These are phyloP conservation scores for Candida sanyiensis DNA, from an alignment of 805 yeast genomes.

Conservation along the genomic window DNA sequence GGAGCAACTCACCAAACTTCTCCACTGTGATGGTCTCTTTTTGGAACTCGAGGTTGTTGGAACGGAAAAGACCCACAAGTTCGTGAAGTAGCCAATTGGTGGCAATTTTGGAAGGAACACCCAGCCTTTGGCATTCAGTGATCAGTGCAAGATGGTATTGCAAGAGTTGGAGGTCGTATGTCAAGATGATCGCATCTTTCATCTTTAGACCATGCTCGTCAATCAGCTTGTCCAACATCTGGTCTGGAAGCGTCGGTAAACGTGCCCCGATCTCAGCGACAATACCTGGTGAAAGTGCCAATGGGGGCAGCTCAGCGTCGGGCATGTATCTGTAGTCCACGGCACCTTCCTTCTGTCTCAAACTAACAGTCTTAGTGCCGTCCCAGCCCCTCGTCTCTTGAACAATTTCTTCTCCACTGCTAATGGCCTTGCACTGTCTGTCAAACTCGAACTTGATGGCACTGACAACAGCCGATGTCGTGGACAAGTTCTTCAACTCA, in stretches of 20 bases:
- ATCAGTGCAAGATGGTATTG: slow-evolving; percentile 47
- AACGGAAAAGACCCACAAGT: slow-evolving; percentile 61
- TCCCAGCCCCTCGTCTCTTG: slow-evolving; percentile 91
- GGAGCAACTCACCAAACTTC: slow-evolving; percentile 50
- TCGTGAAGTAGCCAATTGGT: slow-evolving; percentile 85
- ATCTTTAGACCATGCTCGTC: slow-evolving; percentile 44
- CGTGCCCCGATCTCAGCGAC: slow-evolving; percentile 33
- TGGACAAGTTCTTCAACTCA: slow-evolving; percentile 85
- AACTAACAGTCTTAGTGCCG: slow-evolving; percentile 59
- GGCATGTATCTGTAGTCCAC: slow-evolving; percentile 93
- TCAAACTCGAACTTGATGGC: slow-evolving; percentile 71
- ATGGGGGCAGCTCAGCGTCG: slow-evolving; percentile 77
- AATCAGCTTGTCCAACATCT: slow-evolving; percentile 40
- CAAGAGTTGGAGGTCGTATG: slow-evolving; percentile 45
- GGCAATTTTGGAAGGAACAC: slow-evolving; percentile 34
- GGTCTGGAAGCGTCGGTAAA: slow-evolving; percentile 62
- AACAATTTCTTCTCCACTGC: slow-evolving; percentile 30
- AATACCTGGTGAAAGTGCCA: slow-evolving; percentile 42
- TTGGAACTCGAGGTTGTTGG: slow-evolving; percentile 36
- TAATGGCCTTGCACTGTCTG: slow-evolving; percentile 55
- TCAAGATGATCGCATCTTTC: slow-evolving; percentile 70
- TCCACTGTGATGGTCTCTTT: slow-evolving; percentile 32
- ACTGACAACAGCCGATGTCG: slow-evolving; percentile 68
- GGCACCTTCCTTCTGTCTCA: slow-evolving; percentile 74
- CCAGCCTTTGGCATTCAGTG: slow-evolving; percentile 22